phyloP scores from a whole-genome alignment of 2,329 filamentous ascomycete genomes.

The Apiospora phragmitis region DNA sequence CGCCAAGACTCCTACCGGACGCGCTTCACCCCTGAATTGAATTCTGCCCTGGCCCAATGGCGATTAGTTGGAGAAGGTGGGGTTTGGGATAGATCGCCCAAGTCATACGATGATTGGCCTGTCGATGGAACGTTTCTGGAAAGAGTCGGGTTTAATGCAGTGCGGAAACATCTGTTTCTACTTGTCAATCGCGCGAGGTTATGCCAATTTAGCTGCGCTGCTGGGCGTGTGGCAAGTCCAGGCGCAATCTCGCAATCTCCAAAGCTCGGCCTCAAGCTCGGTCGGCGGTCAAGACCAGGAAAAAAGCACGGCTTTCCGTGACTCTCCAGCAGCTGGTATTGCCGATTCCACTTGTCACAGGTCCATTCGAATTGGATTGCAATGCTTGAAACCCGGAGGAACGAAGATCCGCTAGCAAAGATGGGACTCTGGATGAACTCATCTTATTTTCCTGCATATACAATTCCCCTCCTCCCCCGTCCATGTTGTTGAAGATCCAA shows the following conservation, averaged over 20 bases:
- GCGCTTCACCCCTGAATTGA: slow-evolving; percentile 4
- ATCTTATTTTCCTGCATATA: slow-evolving; percentile 7
- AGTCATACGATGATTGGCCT: slow-evolving; percentile 7
- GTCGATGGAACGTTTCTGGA: slow-evolving; percentile 4
- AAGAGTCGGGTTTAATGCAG: slow-evolving; percentile 4
- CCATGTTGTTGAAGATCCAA: background rate
- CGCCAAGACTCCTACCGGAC: background rate
- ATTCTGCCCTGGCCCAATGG: background rate
- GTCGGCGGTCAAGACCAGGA: background rate
- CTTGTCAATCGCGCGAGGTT: background rate
- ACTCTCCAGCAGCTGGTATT: background rate
- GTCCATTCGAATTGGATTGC: background rate
- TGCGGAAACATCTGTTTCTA: background rate
- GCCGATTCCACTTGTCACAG: background rate
- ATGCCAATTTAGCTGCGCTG: background rate
- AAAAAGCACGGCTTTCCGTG: background rate
- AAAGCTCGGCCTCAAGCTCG: background rate
- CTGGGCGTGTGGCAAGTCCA: background rate
- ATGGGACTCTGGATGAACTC: slow-evolving; percentile 4
- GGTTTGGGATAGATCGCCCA: background rate
- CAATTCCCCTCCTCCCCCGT: background rate
- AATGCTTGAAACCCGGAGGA: background rate
- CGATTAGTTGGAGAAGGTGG: slow-evolving; percentile 3
- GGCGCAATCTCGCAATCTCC: background rate
- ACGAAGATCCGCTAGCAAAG: background rate